Evolutionary conservation across 108 stramenopile genomes (phyloP).

Genomic region (Epipyxis sp.): DNA sequence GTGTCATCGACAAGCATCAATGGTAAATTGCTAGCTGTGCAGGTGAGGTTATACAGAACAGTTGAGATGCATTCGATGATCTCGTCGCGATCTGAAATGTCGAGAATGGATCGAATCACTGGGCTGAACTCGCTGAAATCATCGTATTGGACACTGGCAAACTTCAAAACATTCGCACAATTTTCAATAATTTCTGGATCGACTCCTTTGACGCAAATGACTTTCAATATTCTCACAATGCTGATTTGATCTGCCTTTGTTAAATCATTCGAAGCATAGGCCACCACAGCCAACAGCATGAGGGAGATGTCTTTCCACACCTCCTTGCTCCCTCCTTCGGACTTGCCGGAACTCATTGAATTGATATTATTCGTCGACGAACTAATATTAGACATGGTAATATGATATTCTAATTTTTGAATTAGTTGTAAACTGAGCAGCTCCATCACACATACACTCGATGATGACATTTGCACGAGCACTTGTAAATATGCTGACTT

Average conservation of each 20-base stretch:
- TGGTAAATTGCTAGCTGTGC: not conserved
- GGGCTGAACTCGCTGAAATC: not conserved
- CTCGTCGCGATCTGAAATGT: not conserved
- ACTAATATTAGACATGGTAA: not conserved
- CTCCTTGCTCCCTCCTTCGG: no score
- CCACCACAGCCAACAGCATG: constrained; percentile 22
- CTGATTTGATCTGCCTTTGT: not conserved
- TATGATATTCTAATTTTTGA: not conserved
- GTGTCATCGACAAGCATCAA: constrained; percentile 2
- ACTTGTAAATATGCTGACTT: constrained; percentile 21
- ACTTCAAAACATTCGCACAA: constrained; percentile 21
- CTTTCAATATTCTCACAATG: not conserved
- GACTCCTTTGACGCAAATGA: constrained; percentile 1
- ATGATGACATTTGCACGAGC: not conserved
- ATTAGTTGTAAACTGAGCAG: not conserved
- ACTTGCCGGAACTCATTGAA: no score
- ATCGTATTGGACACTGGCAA: not conserved
- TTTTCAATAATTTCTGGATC: constrained; percentile 21
- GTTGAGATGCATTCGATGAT: constrained; percentile 19
- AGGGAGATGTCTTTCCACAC: constrained; percentile 14
- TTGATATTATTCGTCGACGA: not conserved
- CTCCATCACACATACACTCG: not conserved
- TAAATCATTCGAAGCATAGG: not conserved
- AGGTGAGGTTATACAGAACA: constrained; percentile 23
- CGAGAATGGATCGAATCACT: constrained; percentile 4